Conservation (phyloP, 306 rosid genomes). For the Citrullus amarus region DNA sequence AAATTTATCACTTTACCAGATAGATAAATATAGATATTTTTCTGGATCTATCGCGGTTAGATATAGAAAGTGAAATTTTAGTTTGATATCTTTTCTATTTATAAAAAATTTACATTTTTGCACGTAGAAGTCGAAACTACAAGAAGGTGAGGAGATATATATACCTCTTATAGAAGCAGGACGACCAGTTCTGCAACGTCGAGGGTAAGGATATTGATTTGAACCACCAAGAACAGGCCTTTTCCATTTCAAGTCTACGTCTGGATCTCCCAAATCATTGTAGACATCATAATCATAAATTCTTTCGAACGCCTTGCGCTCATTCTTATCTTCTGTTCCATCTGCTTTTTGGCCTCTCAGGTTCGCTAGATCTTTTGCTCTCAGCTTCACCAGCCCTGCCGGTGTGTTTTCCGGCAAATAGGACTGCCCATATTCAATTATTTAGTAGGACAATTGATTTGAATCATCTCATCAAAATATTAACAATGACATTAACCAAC, state of each 20-base stretch:
- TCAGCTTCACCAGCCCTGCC: slow-evolving; percentile 19
- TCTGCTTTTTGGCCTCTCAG: slow-evolving; percentile 18
- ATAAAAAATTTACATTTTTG: no score
- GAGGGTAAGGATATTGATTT: slow-evolving; percentile 10
- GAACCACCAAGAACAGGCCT: slow-evolving; percentile 21
- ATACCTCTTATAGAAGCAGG: neutral
- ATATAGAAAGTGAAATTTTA: no score
- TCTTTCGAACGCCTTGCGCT: slow-evolving; percentile 16
- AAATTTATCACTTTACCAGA: no score
- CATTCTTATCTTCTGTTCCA: neutral
- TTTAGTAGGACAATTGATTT: no score
- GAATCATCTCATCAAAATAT: no score
- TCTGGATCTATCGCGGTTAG: no score
- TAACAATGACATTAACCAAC: neutral
- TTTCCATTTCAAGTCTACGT: neutral
- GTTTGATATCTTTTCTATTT: no score
- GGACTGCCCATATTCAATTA: slow-evolving; percentile 12
- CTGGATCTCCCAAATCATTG: slow-evolving; percentile 38
- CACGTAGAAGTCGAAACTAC: no score
- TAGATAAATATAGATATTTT: no score
- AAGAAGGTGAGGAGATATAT: no score
- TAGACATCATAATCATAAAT: slow-evolving; percentile 38
- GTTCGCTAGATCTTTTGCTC: slow-evolving; percentile 25
- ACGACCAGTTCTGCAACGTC: slow-evolving; percentile 21
- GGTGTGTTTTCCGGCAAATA: slow-evolving; percentile 36